Conservation (phyloP, 768 basidiomycete genomes). For the Naematelia encephala region DNA sequence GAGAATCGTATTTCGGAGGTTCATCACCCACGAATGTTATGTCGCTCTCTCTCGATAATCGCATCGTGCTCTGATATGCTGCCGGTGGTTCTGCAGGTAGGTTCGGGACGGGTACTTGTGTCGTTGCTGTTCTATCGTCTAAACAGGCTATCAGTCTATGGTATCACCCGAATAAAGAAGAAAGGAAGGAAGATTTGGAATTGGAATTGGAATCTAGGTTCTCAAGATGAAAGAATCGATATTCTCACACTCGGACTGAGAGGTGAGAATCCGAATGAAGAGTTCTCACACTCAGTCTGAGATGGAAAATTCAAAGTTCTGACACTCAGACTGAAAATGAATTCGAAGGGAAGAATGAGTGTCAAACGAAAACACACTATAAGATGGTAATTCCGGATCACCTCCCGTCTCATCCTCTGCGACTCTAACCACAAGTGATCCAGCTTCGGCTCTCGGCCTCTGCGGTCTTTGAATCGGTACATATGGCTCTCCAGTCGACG, state of each 20-base stretch:
- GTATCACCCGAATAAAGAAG: no score
- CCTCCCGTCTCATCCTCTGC: slow-evolving; percentile 5
- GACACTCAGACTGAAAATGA: no score
- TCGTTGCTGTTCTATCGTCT: slow-evolving; percentile 1
- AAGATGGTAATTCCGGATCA: slow-evolving; percentile 17
- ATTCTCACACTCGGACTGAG: no score
- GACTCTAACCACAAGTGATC: slow-evolving; percentile 1
- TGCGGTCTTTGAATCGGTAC: slow-evolving; percentile 7
- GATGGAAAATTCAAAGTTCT: no score
- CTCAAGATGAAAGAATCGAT: no score
- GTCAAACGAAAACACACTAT: slow-evolving; percentile 6
- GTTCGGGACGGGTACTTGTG: neutral
- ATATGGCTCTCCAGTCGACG: neutral
- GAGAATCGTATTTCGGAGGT: slow-evolving; percentile 10
- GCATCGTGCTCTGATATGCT: neutral
- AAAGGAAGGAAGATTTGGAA: no score
- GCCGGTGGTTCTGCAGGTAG: neutral
- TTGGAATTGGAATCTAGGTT: no score
- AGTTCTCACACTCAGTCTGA: no score
- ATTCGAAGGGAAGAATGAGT: neutral
- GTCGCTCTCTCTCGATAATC: neutral
- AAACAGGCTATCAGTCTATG: no score
- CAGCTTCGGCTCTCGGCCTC: slow-evolving; percentile 1
- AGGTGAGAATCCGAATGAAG: no score
- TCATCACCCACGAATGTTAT: neutral